Evolutionary conservation across 768 basidiomycete genomes (phyloP).

Genomic region (Rhizopogon sp.): DNA sequence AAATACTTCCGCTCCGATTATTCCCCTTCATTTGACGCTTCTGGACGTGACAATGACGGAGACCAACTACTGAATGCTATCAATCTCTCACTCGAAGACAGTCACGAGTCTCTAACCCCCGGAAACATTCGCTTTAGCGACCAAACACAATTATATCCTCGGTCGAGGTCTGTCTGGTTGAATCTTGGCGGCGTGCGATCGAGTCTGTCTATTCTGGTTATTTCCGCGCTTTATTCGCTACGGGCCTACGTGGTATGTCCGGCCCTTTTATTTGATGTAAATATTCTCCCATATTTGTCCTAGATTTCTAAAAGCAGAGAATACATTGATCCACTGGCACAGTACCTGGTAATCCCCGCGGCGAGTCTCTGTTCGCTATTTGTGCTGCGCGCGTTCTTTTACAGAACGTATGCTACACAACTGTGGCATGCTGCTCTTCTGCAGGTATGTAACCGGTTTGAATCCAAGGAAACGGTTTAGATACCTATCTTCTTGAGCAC

Average conservation of each 20-base stretch:
- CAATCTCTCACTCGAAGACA: slow-evolving; percentile 5
- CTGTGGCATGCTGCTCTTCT: slow-evolving; percentile 29
- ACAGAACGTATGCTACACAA: slow-evolving; percentile 13
- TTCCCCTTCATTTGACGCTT: background rate
- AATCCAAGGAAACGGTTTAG: background rate
- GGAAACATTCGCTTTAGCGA: background rate
- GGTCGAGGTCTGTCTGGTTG: background rate
- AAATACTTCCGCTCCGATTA: background rate
- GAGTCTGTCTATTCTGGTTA: slow-evolving; percentile 8
- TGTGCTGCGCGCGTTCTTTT: slow-evolving; percentile 13
- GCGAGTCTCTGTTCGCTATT: slow-evolving; percentile 16
- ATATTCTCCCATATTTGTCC: slow-evolving; percentile 2
- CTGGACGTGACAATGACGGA: slow-evolving; percentile 1
- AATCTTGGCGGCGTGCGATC: slow-evolving; percentile 10
- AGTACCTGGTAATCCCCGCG: slow-evolving; percentile 20
- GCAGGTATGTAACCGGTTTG: slow-evolving; percentile 24
- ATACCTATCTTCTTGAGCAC: background rate
- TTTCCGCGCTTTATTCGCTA: slow-evolving; percentile 9
- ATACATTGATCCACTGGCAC: slow-evolving; percentile 13
- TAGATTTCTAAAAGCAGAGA: slow-evolving; percentile 17
- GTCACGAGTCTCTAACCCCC: slow-evolving; percentile 2
- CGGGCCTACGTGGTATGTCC: slow-evolving; percentile 17
- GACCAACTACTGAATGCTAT: slow-evolving; percentile 6
- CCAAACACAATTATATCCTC: slow-evolving; percentile 4
- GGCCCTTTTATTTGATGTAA: background rate